Evolutionary conservation across 1,139 yeast genomes (phyloP), one percentile per base, ranked within the genome.

Genomic region (Suhomyces maxii): DNA sequence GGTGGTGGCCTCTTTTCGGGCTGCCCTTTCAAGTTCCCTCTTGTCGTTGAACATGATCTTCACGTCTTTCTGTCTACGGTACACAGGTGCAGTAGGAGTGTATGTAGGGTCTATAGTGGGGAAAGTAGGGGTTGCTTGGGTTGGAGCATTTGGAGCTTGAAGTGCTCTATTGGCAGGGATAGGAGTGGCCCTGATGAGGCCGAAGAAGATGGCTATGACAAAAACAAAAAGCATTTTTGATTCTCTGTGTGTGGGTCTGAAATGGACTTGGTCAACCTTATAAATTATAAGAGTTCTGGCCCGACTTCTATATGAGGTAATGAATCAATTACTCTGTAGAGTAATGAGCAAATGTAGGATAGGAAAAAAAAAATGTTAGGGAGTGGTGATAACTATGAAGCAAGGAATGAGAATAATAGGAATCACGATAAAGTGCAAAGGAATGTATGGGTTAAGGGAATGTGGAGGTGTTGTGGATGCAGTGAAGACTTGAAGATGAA

Each of bases 141-240:
- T 30, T 26, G 47, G 30, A 12, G 46, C 33, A 10, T 50, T 40
- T 11, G 48, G 39, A 1, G 64, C 63, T 42, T 54, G 58, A 36
- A 63, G 54, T 34, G 53, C 56, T 14, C 55, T 42, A 42, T 64
- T 55, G 23, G 68, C 68, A 7, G 68, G 68, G 11, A 65, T 53
- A 7, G 68, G 67, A 2, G 69, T 63, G 14, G 58, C 60, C 10
- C 11, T 34, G n/a, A 31, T 26, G 6, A 39, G 7, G n/a, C 36
- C 42, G 23, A 33, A 23, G 31, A 37, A 9, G 32, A 45, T 14
- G 31, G 28, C 11, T n/a, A 42, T 26, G 23, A 28, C 9, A 6
- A 23, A 26, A 9, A 11, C 9, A 34, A 39, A 31, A 13, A n/a
- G 39, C 48, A 45, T 45, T 36, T 28, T 26, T 39, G 9, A 4